A percentile compares a stretch with the other conserved stretches of the same genome.
These are phyloP conservation scores for Tilletiaria anomala DNA, from an alignment of 1,284 basidiomycete genomes.

Conservation along the genomic window DNA sequence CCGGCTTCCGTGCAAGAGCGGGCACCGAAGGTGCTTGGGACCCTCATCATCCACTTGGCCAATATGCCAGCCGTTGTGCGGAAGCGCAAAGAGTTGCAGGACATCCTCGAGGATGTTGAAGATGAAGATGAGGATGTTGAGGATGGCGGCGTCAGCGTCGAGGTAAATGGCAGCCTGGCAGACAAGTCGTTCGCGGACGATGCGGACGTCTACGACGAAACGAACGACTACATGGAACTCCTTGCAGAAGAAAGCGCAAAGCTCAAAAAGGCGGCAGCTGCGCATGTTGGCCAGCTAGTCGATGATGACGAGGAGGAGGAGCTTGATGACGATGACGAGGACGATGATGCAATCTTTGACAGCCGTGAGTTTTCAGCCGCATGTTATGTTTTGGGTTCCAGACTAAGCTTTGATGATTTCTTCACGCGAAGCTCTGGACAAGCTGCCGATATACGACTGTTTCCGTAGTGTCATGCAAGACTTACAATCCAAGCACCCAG, in stretches of 20 bases:
- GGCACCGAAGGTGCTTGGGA: slow-evolving; percentile 19
- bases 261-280: slow-evolving; percentile 6
- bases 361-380: background rate
- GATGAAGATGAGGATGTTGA: slow-evolving; percentile 9
- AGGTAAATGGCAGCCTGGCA: no score
- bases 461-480: slow-evolving; percentile 3
- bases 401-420: background rate
- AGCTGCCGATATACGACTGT: slow-evolving; percentile 3
- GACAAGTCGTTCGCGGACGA: slow-evolving; percentile 20
- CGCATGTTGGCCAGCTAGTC: slow-evolving; percentile 12
- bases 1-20: slow-evolving; percentile 18
- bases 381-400: background rate
- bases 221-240: slow-evolving; percentile 33
- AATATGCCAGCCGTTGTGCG: slow-evolving; percentile 24
- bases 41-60: slow-evolving; percentile 20
- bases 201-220: slow-evolving; percentile 19
- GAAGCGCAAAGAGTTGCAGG: slow-evolving; percentile 24
- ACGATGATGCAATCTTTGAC: slow-evolving; percentile 6
- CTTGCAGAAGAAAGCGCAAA: slow-evolving; percentile 27
- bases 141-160: no score
- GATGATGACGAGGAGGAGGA: slow-evolving; percentile 9
- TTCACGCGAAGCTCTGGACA: slow-evolving; percentile 2
- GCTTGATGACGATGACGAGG: slow-evolving; percentile 15
- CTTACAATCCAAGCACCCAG: background rate
- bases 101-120: slow-evolving; percentile 27